These are phyloP conservation scores for Quercus engelmannii DNA, from an alignment of 306 rosid genomes.

Conservation along the genomic window DNA sequence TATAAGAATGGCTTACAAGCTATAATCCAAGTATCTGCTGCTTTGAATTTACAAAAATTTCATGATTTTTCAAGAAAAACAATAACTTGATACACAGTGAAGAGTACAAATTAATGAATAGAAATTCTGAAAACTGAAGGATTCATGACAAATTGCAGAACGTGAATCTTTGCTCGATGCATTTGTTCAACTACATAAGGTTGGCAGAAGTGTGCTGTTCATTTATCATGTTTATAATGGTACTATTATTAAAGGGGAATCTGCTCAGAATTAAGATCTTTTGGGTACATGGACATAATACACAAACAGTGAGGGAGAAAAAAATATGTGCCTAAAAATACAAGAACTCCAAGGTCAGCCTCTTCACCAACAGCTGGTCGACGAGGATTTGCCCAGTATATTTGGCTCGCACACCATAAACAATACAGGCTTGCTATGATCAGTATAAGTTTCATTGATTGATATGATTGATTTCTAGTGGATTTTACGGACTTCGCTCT, in stretches of 20 bases:
- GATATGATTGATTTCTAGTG: constrained; percentile 40
- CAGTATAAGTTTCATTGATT: constrained; percentile 50
- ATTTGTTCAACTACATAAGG: background rate
- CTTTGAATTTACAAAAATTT: too few relatives aligned
- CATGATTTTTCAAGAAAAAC: background rate
- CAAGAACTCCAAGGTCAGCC: constrained; percentile 86
- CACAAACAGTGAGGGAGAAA: constrained; percentile 70
- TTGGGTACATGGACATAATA: constrained; percentile 55
- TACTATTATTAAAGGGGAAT: constrained; percentile 41
- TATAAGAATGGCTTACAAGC: too few relatives aligned
- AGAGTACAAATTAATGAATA: background rate
- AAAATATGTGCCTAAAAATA: constrained; percentile 57
- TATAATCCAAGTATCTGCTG: too few relatives aligned
- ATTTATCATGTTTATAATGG: too few relatives aligned
- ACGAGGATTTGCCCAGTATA: constrained; percentile 63
- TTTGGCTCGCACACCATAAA: constrained; percentile 75
- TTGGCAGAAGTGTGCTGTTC: background rate
- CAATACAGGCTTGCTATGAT: constrained; percentile 60
- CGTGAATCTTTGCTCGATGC: background rate
- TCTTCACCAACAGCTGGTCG: constrained; percentile 89
- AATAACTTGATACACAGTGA: background rate
- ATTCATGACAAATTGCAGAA: background rate
- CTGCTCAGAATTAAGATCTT: constrained; percentile 43
- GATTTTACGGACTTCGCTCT: constrained; percentile 54
- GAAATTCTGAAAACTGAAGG: constrained; percentile 4